A percentile compares a stretch with the other conserved stretches of the same genome.
These are phyloP conservation scores for Ganoderma sinense DNA, from an alignment of 1,284 basidiomycete species.

Conservation along the genomic window DNA sequence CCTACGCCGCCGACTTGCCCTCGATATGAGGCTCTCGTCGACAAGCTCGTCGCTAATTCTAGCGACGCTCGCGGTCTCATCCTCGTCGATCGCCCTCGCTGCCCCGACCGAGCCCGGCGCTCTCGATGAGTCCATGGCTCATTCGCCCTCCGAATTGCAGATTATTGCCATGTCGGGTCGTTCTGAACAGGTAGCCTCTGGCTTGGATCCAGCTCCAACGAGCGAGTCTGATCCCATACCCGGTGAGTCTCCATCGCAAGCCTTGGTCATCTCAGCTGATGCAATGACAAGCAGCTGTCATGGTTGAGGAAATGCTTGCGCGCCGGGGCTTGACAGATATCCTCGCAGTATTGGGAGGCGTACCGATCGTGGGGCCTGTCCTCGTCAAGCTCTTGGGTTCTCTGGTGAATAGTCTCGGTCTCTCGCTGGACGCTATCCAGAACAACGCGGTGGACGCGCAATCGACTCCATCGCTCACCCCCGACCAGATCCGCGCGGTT, in stretches of 20 bases:
- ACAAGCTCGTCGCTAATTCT: conserved; percentile 45
- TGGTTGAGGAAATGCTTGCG: not conserved
- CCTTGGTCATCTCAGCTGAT: not conserved
- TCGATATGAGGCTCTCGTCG: conserved; percentile 44
- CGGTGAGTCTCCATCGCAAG: not conserved
- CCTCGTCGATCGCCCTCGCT: conserved; percentile 33
- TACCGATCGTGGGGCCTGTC: conserved; percentile 10
- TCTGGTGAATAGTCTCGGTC: not conserved
- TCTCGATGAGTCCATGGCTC: conserved; percentile 6
- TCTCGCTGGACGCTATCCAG: not conserved
- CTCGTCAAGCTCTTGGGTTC: not conserved
- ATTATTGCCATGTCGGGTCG: not conserved
- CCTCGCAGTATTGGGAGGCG: not conserved
- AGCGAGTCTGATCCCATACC: not conserved
- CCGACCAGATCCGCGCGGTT: not conserved
- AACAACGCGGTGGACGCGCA: not conserved
- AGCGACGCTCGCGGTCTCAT: conserved; percentile 44
- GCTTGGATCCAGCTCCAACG: not conserved
- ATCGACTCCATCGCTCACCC: not conserved
- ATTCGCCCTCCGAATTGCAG: conserved; percentile 3
- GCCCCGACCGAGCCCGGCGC: conserved; percentile 33
- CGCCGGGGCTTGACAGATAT: conserved; percentile 4
- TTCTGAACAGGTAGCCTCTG: not conserved
- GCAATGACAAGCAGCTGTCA: not conserved
- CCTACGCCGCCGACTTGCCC: not conserved